phyloP scores from a whole-genome alignment of 2,329 filamentous ascomycete genomes.

The Calonectria henricotiae region DNA sequence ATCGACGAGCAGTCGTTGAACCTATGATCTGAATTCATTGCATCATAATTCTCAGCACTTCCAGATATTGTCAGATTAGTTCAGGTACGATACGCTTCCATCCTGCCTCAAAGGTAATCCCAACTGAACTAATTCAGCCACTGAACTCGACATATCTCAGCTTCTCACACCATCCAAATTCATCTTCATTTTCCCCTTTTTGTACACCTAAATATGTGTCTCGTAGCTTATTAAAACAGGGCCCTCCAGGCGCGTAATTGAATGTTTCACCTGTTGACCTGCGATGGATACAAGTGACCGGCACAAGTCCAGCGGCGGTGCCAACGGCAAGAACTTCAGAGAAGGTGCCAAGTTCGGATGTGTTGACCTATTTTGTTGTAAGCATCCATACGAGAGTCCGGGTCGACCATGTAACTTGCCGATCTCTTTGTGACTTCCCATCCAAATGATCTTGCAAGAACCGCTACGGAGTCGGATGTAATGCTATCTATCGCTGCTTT shows the following conservation, averaged over 20 bases:
- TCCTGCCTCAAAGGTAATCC: neutral
- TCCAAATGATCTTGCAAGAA: neutral
- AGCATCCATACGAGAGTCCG: neutral
- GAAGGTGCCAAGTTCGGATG: neutral
- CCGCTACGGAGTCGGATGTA: neutral
- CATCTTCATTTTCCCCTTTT: neutral
- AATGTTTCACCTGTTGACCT: neutral
- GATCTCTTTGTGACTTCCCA: neutral
- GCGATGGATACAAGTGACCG: neutral
- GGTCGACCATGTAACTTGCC: neutral
- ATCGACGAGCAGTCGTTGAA: too few relatives aligned
- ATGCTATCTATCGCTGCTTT: conserved; percentile 2
- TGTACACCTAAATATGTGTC: neutral
- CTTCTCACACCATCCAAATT: neutral
- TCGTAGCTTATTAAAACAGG: neutral
- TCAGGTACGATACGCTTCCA: too few relatives aligned
- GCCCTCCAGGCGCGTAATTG: neutral
- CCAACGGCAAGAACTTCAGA: neutral
- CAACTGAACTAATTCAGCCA: neutral
- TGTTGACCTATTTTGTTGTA: neutral
- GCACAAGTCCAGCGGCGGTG: neutral
- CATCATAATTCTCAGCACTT: too few relatives aligned
- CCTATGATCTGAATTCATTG: too few relatives aligned
- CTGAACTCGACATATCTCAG: neutral
- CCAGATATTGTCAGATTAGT: too few relatives aligned